Percentiles rank a stretch among this genome's conserved stretches.
Conservation (phyloP, 768 basidiomycete species). For the Tulasnella sp. region DNA sequence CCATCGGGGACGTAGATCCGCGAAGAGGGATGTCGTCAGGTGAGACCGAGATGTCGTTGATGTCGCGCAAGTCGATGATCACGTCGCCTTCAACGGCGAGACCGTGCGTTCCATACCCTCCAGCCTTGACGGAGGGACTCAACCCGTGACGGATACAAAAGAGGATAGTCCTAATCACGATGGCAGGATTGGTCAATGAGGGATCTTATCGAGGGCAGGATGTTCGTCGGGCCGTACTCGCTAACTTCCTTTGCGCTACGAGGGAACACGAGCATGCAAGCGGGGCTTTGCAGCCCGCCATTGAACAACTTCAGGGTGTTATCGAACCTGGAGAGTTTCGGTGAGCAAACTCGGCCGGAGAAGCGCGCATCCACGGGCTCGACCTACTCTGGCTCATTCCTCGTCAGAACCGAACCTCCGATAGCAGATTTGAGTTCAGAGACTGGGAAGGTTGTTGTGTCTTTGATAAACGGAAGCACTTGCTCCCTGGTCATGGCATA, state of each 20-base stretch:
- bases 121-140: slow-evolving; percentile 78
- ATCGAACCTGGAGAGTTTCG: slow-evolving; percentile 32
- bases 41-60: slow-evolving; percentile 55
- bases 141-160: slow-evolving; percentile 71
- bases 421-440: slow-evolving; percentile 8
- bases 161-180: slow-evolving; percentile 50
- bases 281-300: slow-evolving; percentile 59
- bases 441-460: not conserved
- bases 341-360: not conserved
- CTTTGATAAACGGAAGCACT: slow-evolving; percentile 20
- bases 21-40: slow-evolving; percentile 45
- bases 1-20: slow-evolving; percentile 33
- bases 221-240: slow-evolving; percentile 48
- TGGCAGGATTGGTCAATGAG: not conserved
- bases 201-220: not conserved
- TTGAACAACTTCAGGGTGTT: slow-evolving; percentile 55
- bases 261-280: slow-evolving; percentile 67
- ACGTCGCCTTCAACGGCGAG: slow-evolving; percentile 86
- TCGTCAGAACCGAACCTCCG: not conserved
- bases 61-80: slow-evolving; percentile 70
- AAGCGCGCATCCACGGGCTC: not conserved
- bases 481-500: slow-evolving; percentile 9
- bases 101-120: slow-evolving; percentile 87
- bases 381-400: slow-evolving; percentile 14
- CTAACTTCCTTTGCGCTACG: slow-evolving; percentile 77